Base-by-base conservation (phyloP, 768 basidiomycete species). In the Udeniomyces megalosporus region DNA sequence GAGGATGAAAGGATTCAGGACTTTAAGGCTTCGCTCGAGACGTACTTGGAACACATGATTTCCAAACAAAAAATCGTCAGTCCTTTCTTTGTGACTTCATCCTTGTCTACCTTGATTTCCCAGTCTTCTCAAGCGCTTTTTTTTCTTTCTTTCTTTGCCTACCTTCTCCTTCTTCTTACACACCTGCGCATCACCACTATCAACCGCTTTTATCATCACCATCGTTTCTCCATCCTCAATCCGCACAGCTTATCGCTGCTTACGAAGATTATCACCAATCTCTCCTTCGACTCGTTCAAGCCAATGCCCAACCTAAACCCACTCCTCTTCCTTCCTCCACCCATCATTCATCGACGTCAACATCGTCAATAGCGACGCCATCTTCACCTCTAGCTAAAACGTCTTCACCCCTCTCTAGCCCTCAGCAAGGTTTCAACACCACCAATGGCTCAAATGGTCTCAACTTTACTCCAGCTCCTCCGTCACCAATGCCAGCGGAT, bases 1-100 rank as follows among this genome's bases (percentile, higher is more conserved):
- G 93, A 99, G 75, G 81, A 83, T 70, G 93, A 95, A 74, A 81
- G 92, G 47, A 80, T 97, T 28, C 86, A 88, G 52, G 93, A 97
- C 71, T 95, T 97, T 74, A 92, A 91, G 74, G 77, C 80, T 48
- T 79, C 84, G 2, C 72, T 99, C 67, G 85, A 88, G 72, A 78
- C 79, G 3, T 91, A 89, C 73, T 75, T 96, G 58, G 85, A 90
- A 47, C 87, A 85, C 5, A 86, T 93, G 85, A 84, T 92, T 53
- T 73, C 78, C 4, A 78, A 83, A 58, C 92, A 99, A 75, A 88
- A 84, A 71, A 81, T 85, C 78, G 84, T 84, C 34, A 60, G 79
- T 69, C 3, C n/a, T 32, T 26, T 8, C 17, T 52, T 12, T n/a
- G 24, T 26, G 2, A 15, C 28, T 26, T 52, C 14, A 20, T 38